Evolutionary conservation across 1,139 yeast genomes (phyloP).

Genomic region (Tardiomyces blankii): DNA sequence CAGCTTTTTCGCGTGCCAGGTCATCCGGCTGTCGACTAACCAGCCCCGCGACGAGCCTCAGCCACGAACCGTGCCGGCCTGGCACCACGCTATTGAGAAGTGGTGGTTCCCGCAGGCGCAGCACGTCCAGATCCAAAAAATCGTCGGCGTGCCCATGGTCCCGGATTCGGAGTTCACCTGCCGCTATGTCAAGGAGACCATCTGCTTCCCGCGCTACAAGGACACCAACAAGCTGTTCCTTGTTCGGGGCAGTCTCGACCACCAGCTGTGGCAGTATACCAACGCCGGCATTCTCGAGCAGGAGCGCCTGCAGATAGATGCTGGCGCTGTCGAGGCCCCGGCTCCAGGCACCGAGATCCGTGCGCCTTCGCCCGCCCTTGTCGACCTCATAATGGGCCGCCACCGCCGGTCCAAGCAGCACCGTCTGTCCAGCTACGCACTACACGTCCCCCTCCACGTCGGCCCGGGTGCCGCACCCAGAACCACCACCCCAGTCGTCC

Average conservation of each 20-base stretch:
- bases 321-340: background rate
- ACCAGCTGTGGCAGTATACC: background rate
- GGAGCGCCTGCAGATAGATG: background rate
- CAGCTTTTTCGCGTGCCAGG: background rate
- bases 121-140: background rate
- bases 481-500: too few relatives aligned
- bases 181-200: background rate
- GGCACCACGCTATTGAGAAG: background rate
- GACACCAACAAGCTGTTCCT: background rate
- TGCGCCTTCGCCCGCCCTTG: background rate
- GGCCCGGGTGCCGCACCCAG: too few relatives aligned
- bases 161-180: background rate
- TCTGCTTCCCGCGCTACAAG: background rate
- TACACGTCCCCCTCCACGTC: background rate
- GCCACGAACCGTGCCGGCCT: background rate
- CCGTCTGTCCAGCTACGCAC: background rate
- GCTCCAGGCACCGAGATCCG: background rate
- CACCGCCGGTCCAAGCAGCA: conserved; percentile 1
- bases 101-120: background rate
- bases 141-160: background rate
- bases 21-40: background rate
- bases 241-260: background rate
- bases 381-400: background rate
- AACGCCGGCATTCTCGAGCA: background rate
- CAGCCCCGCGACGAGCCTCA: background rate